Percentiles rank a stretch among this genome's conserved stretches.
phyloP scores from a whole-genome alignment of 2,329 filamentous ascomycete genomes.

The Albophoma yamanashiensis region DNA sequence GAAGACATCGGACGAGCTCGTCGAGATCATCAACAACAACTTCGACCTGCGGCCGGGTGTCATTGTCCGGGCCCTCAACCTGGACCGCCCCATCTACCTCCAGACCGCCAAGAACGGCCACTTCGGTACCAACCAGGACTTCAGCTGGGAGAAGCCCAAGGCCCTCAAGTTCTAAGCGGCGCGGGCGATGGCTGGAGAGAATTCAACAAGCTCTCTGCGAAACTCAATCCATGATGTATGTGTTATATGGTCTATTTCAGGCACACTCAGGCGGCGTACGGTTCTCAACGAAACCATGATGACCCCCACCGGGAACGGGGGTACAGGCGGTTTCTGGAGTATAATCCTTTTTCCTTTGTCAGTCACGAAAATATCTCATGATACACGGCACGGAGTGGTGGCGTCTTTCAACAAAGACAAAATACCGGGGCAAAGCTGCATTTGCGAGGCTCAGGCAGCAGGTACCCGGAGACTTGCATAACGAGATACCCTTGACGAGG shows the following conservation, averaged over 20 bases:
- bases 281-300: slow-evolving; percentile 35
- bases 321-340: slow-evolving; percentile 23
- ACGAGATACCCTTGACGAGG: slow-evolving; percentile 27
- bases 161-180: slow-evolving; percentile 69
- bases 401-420: slow-evolving; percentile 39
- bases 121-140: slow-evolving; percentile 93
- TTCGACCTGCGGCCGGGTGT: slow-evolving; percentile 97
- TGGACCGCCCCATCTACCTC: slow-evolving; percentile 94
- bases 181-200: slow-evolving; percentile 15
- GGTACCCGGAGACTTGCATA: slow-evolving; percentile 24
- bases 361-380: slow-evolving; percentile 15
- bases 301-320: slow-evolving; percentile 19
- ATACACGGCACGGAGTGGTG: slow-evolving; percentile 25
- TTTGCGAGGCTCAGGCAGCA: slow-evolving; percentile 23
- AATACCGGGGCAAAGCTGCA: slow-evolving; percentile 22
- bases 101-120: slow-evolving; percentile 99
- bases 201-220: slow-evolving; percentile 30
- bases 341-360: slow-evolving; percentile 5
- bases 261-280: slow-evolving; percentile 29
- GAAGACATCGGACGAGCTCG: slow-evolving; percentile 84
- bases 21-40: slow-evolving; percentile 89
- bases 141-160: slow-evolving; percentile 99
- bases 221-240: slow-evolving; percentile 20
- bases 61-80: slow-evolving; percentile 93
- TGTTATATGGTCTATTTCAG: slow-evolving; percentile 27